A percentile compares a stretch with the other conserved stretches of the same genome.
These are phyloP conservation scores for Trametes villosa DNA, from an alignment of 768 basidiomycete species.

Conservation along the genomic window DNA sequence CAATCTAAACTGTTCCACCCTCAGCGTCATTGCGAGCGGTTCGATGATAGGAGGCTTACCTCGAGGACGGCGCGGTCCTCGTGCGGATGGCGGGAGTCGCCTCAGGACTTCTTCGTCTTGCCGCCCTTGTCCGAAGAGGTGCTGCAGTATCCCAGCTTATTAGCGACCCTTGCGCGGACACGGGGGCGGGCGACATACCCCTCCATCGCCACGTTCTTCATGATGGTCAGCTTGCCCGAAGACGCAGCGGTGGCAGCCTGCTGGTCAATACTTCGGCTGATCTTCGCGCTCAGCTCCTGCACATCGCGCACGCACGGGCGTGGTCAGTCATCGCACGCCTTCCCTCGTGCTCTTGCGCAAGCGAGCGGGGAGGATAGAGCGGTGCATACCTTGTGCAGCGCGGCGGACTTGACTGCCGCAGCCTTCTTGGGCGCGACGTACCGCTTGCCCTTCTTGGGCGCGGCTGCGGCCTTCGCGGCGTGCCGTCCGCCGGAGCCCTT, in stretches of 20 bases:
- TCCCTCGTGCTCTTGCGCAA: background rate
- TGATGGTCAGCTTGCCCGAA: slow-evolving; percentile 88
- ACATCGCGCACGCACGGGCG: background rate
- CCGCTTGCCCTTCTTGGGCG: slow-evolving; percentile 79
- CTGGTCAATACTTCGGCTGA: slow-evolving; percentile 88
- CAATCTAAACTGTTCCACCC: slow-evolving; percentile 7
- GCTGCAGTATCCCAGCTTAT: background rate
- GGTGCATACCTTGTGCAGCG: slow-evolving; percentile 71
- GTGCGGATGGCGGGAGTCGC: background rate
- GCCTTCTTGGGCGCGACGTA: slow-evolving; percentile 84
- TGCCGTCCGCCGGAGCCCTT: slow-evolving; percentile 56
- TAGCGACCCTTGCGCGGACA: background rate
- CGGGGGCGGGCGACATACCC: slow-evolving; percentile 31
- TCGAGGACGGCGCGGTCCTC: background rate
- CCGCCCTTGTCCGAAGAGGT: slow-evolving; percentile 19
- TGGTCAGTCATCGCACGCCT: background rate
- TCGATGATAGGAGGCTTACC: slow-evolving; percentile 8
- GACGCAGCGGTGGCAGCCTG: slow-evolving; percentile 92
- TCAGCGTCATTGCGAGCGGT: background rate
- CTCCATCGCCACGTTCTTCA: slow-evolving; percentile 69
- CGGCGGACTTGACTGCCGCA: slow-evolving; percentile 68
- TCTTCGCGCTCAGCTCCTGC: slow-evolving; percentile 86
- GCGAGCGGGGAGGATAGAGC: no score
- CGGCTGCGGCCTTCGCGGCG: slow-evolving; percentile 67
- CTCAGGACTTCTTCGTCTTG: slow-evolving; percentile 26